A percentile compares a stretch with the other conserved stretches of the same genome.
Conservation (phyloP, 2,329 filamentous ascomycete genomes). For the Teratosphaeria viscida region DNA sequence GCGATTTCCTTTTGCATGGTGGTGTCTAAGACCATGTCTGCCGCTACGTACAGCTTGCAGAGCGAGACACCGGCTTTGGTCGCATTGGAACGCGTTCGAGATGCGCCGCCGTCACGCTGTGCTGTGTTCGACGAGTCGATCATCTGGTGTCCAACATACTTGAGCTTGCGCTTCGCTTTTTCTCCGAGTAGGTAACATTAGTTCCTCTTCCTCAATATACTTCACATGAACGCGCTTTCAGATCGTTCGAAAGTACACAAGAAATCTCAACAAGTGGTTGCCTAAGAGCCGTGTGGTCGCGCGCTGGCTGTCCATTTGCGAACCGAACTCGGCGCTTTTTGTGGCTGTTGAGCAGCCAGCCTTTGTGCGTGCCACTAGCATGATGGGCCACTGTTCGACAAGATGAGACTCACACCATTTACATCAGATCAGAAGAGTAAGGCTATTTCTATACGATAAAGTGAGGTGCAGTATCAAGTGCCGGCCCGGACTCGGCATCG, state of each 20-base stretch:
- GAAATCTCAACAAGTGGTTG: neutral
- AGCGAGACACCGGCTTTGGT: neutral
- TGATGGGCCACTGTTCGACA: neutral
- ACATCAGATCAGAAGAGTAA: too few species aligned
- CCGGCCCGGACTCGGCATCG: neutral
- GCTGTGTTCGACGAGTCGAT: neutral
- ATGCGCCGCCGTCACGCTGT: neutral
- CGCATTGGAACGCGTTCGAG: neutral
- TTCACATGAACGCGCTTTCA: too few species aligned
- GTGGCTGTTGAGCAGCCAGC: neutral
- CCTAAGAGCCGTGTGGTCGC: neutral
- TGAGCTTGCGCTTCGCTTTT: too few species aligned
- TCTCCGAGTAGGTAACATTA: too few species aligned
- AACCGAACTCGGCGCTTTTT: neutral
- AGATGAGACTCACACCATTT: too few species aligned
- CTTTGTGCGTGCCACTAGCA: neutral
- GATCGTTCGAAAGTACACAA: too few species aligned
- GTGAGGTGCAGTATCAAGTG: neutral
- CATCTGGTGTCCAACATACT: neutral
- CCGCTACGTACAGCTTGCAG: neutral
- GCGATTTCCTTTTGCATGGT: neutral
- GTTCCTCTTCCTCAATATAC: too few species aligned
- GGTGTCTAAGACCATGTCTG: neutral
- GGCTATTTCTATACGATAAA: too few species aligned
- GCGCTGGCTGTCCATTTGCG: neutral